phyloP scores from a whole-genome alignment of 2,329 filamentous ascomycete genomes.

The Sporothrix mexicana region DNA sequence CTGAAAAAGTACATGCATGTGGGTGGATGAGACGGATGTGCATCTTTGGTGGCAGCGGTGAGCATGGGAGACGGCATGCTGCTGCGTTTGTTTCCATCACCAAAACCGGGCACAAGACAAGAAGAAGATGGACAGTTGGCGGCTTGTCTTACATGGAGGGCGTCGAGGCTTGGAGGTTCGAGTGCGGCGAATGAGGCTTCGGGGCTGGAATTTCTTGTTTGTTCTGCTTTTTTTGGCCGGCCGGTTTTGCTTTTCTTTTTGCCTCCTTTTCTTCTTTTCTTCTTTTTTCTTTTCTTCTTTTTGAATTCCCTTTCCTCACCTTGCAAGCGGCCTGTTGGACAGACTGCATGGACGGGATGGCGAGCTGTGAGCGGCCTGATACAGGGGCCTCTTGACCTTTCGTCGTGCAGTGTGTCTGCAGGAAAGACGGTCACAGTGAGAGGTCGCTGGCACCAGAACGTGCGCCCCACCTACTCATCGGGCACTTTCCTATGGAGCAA shows the following conservation, averaged over 20 bases:
- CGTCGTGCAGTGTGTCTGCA: neutral
- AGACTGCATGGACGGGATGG: neutral
- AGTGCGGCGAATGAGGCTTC: neutral
- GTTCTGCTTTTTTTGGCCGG: neutral
- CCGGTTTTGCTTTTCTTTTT: neutral
- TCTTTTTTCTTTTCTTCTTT: neutral
- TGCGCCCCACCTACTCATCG: conserved; percentile 9
- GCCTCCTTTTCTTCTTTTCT: neutral
- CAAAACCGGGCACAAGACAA: neutral
- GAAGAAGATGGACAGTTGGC: neutral
- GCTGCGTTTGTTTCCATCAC: conserved; percentile 8
- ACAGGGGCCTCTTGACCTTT: neutral
- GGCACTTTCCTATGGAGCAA: neutral
- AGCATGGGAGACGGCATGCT: neutral
- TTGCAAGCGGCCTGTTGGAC: neutral
- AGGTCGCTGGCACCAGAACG: neutral
- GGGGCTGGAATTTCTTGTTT: no score
- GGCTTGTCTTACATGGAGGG: neutral
- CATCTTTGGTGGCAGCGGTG: neutral
- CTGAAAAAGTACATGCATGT: neutral
- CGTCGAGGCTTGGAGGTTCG: no score
- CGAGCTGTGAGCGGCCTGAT: conserved; percentile 6
- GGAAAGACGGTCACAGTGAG: neutral
- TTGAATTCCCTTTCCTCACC: neutral
- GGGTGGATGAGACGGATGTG: conserved; percentile 10